Evolutionary conservation across 345 rosid species (phyloP).

Genomic region (Melaleuca quinquenervia): DNA sequence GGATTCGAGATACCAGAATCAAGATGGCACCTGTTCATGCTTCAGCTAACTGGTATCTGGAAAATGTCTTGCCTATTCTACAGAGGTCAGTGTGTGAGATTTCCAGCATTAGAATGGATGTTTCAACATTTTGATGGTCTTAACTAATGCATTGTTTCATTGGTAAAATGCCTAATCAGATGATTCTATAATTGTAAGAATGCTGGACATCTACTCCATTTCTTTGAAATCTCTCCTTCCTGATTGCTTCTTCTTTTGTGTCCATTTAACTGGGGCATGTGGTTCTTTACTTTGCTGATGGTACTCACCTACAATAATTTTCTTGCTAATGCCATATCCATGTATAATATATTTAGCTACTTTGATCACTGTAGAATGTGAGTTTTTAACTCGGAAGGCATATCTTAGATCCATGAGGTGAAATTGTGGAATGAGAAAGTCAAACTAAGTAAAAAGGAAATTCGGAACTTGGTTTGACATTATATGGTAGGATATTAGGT

Average conservation of each 20-base stretch:
- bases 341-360: neutral
- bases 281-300: neutral
- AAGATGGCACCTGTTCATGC: conserved; percentile 91
- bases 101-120: neutral
- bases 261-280: neutral
- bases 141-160: neutral
- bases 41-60: conserved; percentile 77
- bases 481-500: neutral
- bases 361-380: neutral
- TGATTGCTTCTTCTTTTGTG: neutral
- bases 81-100: conserved; percentile 45
- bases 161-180: neutral
- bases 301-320: neutral
- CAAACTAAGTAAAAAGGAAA: neutral
- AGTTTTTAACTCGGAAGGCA: neutral
- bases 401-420: neutral
- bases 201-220: neutral
- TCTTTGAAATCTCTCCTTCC: neutral
- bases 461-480: neutral
- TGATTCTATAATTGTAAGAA: neutral
- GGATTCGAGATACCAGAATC: conserved; percentile 83
- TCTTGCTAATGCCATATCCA: neutral
- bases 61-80: conserved; percentile 76
- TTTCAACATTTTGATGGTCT: neutral
- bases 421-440: neutral